These are phyloP conservation scores for Annulohypoxylon maeteangense DNA, from an alignment of 495 filamentous ascomycete species.

Conservation along the genomic window DNA sequence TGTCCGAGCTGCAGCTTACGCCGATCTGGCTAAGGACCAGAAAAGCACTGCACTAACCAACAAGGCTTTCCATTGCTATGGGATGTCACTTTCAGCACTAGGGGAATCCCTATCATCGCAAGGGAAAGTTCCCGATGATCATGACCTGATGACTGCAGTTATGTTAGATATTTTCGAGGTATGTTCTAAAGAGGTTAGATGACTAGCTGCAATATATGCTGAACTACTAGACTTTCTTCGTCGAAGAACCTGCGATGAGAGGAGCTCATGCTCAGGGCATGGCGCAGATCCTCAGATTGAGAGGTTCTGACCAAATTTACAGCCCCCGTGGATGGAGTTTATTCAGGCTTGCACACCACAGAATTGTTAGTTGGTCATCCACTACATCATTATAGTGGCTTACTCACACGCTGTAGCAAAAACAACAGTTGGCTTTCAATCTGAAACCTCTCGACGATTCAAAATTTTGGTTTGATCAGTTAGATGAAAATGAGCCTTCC, in stretches of 20 bases:
- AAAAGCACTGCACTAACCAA: slow-evolving; percentile 25
- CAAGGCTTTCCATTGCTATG: slow-evolving; percentile 49
- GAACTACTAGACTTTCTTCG: slow-evolving; percentile 41
- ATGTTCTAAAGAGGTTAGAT: background rate
- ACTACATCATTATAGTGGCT: background rate
- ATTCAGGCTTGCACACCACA: slow-evolving; percentile 49
- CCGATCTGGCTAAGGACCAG: slow-evolving; percentile 42
- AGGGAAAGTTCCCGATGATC: slow-evolving; percentile 47
- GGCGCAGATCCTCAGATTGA: slow-evolving; percentile 50
- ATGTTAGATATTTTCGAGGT: slow-evolving; percentile 53
- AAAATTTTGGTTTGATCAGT: slow-evolving; percentile 32
- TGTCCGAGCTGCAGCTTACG: slow-evolving; percentile 48
- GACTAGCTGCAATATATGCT: slow-evolving; percentile 5
- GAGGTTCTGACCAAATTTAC: slow-evolving; percentile 44
- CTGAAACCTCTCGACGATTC: slow-evolving; percentile 38
- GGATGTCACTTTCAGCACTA: slow-evolving; percentile 47
- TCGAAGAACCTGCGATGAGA: slow-evolving; percentile 24
- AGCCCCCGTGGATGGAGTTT: slow-evolving; percentile 48
- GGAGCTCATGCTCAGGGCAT: slow-evolving; percentile 51
- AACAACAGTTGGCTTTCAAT: slow-evolving; percentile 45
- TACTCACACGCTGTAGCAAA: slow-evolving; percentile 39
- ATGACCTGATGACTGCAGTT: slow-evolving; percentile 52
- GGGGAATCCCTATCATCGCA: slow-evolving; percentile 35
- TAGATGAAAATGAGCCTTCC: slow-evolving; percentile 40
- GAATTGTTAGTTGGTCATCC: slow-evolving; percentile 37